Conservation (phyloP, 2,329 filamentous ascomycete genomes). For the Fusarium sambucinum region DNA sequence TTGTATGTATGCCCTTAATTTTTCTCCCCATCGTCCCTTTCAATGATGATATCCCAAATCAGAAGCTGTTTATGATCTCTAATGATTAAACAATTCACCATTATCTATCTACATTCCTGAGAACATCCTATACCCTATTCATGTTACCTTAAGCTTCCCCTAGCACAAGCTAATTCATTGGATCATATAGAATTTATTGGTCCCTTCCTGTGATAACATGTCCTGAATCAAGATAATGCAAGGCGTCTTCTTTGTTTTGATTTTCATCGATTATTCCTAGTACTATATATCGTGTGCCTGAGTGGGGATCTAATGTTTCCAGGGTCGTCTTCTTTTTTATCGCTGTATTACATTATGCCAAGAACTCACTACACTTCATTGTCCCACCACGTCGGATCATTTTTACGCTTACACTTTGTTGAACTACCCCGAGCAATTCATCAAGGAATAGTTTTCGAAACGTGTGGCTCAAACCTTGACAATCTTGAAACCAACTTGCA, state of each 20-base stretch:
- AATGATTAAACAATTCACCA: conserved; percentile 56
- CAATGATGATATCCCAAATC: conserved; percentile 57
- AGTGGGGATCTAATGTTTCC: not conserved
- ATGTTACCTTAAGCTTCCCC: not conserved
- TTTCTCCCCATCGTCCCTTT: conserved; percentile 19
- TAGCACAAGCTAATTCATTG: not conserved
- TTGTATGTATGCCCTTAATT: conserved; percentile 3
- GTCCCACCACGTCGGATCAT: not conserved
- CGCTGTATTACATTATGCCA: not conserved
- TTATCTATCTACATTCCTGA: conserved; percentile 43
- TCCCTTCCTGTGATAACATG: not conserved
- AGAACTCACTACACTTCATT: not conserved
- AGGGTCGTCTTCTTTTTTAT: not conserved
- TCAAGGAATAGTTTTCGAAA: not conserved
- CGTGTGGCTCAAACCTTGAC: conserved; percentile 49
- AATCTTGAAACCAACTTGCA: conserved; percentile 53
- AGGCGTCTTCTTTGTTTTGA: not conserved
- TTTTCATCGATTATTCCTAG: not conserved
- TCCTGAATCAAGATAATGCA: not conserved
- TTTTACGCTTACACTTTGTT: not conserved
- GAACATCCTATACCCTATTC: not conserved
- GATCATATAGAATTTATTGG: not conserved
- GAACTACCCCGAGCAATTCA: not conserved
- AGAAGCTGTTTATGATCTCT: conserved; percentile 63
- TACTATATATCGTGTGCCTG: not conserved